These are phyloP conservation scores for Peniophora sp. DNA, from an alignment of 1,284 basidiomycete species.

Conservation along the genomic window DNA sequence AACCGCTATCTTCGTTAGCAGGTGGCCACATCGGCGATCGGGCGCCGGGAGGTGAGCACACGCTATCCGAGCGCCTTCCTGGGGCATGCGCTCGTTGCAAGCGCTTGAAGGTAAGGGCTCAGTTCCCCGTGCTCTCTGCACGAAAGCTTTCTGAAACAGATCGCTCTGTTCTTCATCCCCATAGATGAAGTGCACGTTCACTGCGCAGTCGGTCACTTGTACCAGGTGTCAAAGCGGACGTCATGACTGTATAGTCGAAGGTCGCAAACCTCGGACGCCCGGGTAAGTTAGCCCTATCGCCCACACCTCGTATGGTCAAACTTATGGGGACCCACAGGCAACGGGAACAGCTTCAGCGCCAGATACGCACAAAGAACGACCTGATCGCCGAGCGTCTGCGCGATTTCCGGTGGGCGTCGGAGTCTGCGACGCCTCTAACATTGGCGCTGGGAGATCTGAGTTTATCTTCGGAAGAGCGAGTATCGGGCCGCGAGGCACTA, in stretches of 20 bases:
- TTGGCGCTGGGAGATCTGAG: constrained; percentile 19
- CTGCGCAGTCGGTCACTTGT: constrained; percentile 15
- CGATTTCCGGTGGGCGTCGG: constrained; percentile 19
- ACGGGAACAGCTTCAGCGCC: constrained; percentile 22
- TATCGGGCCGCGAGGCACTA: constrained; percentile 19
- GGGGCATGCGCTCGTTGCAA: constrained; percentile 26
- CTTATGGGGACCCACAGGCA: constrained; percentile 12
- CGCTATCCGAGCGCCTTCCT: constrained; percentile 6
- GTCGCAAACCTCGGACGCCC: constrained; percentile 26
- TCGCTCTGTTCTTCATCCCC: background rate
- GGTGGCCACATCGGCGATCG: too few species aligned
- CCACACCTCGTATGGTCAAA: background rate
- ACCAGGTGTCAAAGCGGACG: constrained; percentile 20
- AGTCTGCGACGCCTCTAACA: constrained; percentile 20
- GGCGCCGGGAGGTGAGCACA: background rate
- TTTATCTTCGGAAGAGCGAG: constrained; percentile 18
- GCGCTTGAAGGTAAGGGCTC: constrained; percentile 19
- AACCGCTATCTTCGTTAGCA: too few species aligned
- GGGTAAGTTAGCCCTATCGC: constrained; percentile 15
- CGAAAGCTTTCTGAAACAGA: background rate
- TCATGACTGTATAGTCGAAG: constrained; percentile 25
- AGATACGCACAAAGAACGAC: constrained; percentile 27
- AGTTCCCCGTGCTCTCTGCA: background rate
- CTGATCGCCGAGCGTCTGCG: constrained; percentile 22
- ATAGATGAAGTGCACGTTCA: constrained; percentile 27